Base-by-base conservation (phyloP, 1,284 basidiomycete species). In the Leccinum ponderosum region DNA sequence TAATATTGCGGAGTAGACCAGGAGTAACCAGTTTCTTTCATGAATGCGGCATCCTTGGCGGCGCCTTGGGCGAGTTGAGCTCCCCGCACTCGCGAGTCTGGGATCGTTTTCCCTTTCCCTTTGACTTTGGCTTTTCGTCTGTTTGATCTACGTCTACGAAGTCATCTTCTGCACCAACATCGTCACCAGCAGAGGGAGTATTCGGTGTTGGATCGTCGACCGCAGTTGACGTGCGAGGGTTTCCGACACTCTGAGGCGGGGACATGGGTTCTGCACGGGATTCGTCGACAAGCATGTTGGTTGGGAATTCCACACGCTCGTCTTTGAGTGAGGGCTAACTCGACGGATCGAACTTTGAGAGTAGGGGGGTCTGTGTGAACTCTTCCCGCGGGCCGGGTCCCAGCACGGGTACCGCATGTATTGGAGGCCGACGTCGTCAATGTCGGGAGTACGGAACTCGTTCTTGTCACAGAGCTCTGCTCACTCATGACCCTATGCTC, bases 401-500 rank as follows among this genome's bases (percentile, higher is more conserved):
- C 77, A 20, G 59, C 58, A 48, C 78, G 77, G 53, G 77, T 62
- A 58, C 78, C 73, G 25, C 85, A 0, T 37, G 5, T 79, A 65
- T 37, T 84, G 81, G 25, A 85, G 70, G 5, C 86, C 87, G 35
- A 90, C 77, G 62, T 90, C 88, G 52, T 83, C 80, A n/a, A 89
- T 75, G n/a, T 87, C 83, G 11, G 87, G 89, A 0, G 89, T 83
- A 33, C 86, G 81, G 60, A 83, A 84, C 11, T 90, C 89, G 20
- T 87, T 85, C 65, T 85, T 87, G 25, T 75, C 74, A 69, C 91
- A 94, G n/a, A 94, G 81, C 68, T 92, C 87, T 3, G 83, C 87
- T 93, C 94, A 96, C 71, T 95, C 92, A 60, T 85, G 22, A 85
- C 79, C 68, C 87, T 89, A 62, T 92, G 87, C 73, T 93, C 94